Evolutionary conservation across 2,329 filamentous ascomycete genomes (phyloP).

Genomic region (Fusarium phyllophilum): DNA sequence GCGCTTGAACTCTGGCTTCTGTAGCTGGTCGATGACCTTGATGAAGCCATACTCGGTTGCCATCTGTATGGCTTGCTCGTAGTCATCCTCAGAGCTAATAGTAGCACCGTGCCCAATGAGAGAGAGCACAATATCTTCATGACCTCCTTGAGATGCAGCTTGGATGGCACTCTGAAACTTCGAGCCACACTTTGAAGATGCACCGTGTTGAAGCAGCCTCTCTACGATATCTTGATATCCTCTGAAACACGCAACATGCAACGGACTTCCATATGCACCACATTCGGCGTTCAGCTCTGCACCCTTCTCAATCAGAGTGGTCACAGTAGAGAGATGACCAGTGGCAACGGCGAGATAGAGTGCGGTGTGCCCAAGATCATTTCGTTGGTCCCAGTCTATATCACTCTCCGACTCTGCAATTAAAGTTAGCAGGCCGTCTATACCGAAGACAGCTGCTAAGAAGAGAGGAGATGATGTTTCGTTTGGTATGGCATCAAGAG

Average conservation of each 20-base stretch:
- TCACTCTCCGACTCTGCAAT: not conserved
- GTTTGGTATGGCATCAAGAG: not conserved
- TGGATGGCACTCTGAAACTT: not conserved
- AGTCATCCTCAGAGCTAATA: not conserved
- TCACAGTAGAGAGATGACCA: not conserved
- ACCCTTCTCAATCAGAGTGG: not conserved
- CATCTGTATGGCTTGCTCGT: not conserved
- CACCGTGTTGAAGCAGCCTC: not conserved
- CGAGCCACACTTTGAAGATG: not conserved
- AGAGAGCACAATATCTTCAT: not conserved
- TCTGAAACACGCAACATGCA: not conserved
- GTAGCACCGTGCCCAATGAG: not conserved
- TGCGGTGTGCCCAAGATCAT: not conserved
- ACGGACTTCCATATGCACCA: not conserved
- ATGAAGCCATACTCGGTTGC: constrained; percentile 1
- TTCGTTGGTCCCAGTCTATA: not conserved
- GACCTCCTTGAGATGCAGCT: not conserved
- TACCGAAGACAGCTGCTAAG: not conserved
- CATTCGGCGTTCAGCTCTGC: not conserved
- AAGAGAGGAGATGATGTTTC: not conserved
- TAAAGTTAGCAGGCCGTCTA: not conserved
- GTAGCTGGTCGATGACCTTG: not conserved
- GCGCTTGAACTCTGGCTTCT: not conserved
- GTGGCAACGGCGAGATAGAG: not conserved
- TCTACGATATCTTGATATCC: not conserved